phyloP scores from a whole-genome alignment of 2,329 filamentous ascomycete species.

The Microcera coccophila region DNA sequence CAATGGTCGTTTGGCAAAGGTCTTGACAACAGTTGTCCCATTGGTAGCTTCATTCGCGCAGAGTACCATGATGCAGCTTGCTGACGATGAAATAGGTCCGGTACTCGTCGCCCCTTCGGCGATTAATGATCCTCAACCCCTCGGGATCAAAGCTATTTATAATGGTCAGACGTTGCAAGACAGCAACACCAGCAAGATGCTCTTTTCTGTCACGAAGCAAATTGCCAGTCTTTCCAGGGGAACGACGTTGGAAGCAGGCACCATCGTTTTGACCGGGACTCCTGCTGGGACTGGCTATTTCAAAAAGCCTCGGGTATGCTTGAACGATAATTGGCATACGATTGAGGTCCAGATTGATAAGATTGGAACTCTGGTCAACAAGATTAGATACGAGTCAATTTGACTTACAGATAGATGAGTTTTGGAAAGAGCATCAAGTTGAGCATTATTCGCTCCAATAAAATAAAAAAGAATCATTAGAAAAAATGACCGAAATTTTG shows the following conservation, averaged over 20 bases:
- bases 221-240: conserved; percentile 3
- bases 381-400: not conserved
- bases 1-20: conserved; percentile 7
- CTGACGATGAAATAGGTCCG: not conserved
- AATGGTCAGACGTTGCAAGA: conserved; percentile 2
- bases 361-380: conserved; percentile 4
- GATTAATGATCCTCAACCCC: conserved; percentile 2
- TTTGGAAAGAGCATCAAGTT: too few relatives aligned
- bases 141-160: conserved; percentile 3
- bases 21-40: conserved; percentile 5
- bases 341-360: conserved; percentile 1
- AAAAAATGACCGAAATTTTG: too few relatives aligned
- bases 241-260: conserved; percentile 5
- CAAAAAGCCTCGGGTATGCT: not conserved
- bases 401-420: too few relatives aligned
- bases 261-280: conserved; percentile 4
- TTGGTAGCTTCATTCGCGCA: not conserved
- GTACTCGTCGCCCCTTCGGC: conserved; percentile 2
- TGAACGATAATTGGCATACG: conserved; percentile 1
- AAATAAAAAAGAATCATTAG: too few relatives aligned
- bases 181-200: conserved; percentile 1
- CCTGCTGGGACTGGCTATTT: conserved; percentile 6
- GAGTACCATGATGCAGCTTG: not conserved
- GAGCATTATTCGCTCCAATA: too few relatives aligned
- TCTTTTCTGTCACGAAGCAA: conserved; percentile 2